Evolutionary conservation across 2,329 filamentous ascomycete genomes (phyloP), one percentile per base, ranked within the genome.

Genomic region (Allantophomopsis cytisporea): DNA sequence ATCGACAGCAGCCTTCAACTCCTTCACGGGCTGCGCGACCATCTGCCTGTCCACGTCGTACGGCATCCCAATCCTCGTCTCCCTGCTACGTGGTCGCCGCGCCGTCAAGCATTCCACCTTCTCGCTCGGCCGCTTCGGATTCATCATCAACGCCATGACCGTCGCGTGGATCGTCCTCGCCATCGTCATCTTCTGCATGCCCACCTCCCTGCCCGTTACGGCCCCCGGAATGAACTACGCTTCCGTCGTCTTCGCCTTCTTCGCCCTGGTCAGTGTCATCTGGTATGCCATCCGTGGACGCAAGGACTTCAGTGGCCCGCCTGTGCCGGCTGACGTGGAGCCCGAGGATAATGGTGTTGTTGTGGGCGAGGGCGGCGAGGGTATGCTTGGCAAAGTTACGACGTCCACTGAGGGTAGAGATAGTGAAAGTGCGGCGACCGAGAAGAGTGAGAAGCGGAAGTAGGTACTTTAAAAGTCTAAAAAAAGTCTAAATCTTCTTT

Each of bases 11-110:
- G 83, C 83, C 0, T 88, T 88, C 63, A 82, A 80, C 63, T 79
- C 76, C 8, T 87, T 88, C 58, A 87, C 82, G 0, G 81, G 82
- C 20, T 81, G 86, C 1, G 83, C 82, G 1, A 87, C 82, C 4
- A 86, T 88, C 54, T 86, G 81, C 47, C 69, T 88, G 0, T 80
- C 76, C 1, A 76, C 77, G 4, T 84, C 80, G 0, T 88, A 88
- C 55, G 81, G 78, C 12, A 67, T 86, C 13, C 83, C 83, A 0
- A 84, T 88, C 40, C 60, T 86, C 10, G 77, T 88, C 42, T 80
- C 70, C 10, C 60, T 88, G 3, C 49, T 86, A 1, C 72, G 79
- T 13, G 69, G 76, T 8, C 71, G 83, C n/a, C 66, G 71, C 39
- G 68, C 74, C 30, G 72, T 87, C n/a, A 64, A 66, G 38, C 60